phyloP scores from a whole-genome alignment of 1,284 basidiomycete species.

The Ustilago trichophora region DNA sequence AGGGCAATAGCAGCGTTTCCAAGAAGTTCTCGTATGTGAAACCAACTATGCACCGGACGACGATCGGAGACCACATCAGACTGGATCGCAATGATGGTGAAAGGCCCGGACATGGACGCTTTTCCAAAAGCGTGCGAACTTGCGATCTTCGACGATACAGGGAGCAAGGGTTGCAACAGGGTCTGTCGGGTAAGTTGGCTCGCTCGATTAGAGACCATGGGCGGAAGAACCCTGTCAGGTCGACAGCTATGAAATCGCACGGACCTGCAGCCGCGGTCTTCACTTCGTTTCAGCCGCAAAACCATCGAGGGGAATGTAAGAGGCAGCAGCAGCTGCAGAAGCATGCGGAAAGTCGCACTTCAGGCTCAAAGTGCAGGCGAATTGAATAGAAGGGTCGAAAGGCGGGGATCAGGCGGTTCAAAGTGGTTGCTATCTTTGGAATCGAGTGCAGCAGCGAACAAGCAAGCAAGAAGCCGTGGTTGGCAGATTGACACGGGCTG shows the following conservation, averaged over 20 bases:
- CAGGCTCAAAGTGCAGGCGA: too few relatives aligned
- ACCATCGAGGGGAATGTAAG: not conserved
- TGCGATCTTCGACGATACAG: not conserved
- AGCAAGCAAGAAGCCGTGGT: too few relatives aligned
- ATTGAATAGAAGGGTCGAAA: too few relatives aligned
- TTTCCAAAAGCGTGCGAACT: conserved; percentile 4
- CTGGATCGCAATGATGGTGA: not conserved
- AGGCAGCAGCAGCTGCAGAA: not conserved
- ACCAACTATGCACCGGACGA: conserved; percentile 6
- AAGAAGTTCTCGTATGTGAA: conserved; percentile 8
- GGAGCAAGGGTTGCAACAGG: not conserved
- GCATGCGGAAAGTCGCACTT: conserved; percentile 4
- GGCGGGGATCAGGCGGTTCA: not conserved
- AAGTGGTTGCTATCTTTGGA: too few relatives aligned
- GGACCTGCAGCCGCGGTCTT: not conserved
- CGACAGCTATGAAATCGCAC: not conserved
- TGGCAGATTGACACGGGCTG: too few relatives aligned
- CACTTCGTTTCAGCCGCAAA: not conserved
- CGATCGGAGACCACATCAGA: conserved; percentile 22
- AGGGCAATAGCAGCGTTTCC: too few relatives aligned
- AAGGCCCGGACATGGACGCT: too few relatives aligned
- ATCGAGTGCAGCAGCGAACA: too few relatives aligned
- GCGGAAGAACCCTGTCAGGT: conserved; percentile 3
- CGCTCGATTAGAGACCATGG: conserved; percentile 5
- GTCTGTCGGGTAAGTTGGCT: conserved; percentile 3